Conservation (phyloP, 768 basidiomycete species). For the Cystofilobasidium capitatum region DNA sequence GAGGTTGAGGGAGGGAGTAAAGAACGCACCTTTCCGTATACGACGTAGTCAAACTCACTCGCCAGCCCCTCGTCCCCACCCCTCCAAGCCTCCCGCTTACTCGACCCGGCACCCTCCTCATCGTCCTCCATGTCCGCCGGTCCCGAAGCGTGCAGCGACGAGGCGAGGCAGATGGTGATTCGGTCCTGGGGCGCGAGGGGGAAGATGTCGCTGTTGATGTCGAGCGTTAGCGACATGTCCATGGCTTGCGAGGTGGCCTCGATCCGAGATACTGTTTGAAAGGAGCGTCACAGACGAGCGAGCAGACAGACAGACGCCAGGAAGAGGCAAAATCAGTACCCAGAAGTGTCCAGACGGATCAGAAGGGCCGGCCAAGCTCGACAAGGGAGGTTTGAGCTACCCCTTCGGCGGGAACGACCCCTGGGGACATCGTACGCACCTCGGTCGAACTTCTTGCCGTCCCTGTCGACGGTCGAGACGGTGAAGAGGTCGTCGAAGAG, state of each 20-base stretch:
- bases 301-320: background rate
- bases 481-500: conserved; percentile 92
- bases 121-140: conserved; percentile 30
- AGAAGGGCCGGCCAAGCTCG: too few species aligned
- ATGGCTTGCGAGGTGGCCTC: conserved; percentile 82
- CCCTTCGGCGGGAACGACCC: background rate
- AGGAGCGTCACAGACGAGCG: too few species aligned
- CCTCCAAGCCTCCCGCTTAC: conserved; percentile 47
- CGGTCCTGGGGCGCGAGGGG: conserved; percentile 58
- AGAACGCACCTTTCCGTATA: conserved; percentile 81
- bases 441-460: conserved; percentile 96
- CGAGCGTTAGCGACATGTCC: conserved; percentile 83
- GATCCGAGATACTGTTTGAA: conserved; percentile 68
- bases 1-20: background rate
- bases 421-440: conserved; percentile 48
- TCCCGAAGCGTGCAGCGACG: conserved; percentile 29
- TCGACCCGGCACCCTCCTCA: conserved; percentile 28
- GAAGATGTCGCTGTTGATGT: conserved; percentile 87
- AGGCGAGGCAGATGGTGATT: conserved; percentile 74
- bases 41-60: conserved; percentile 96
- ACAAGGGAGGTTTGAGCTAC: background rate
- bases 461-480: conserved; percentile 50
- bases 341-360: background rate
- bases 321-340: background rate
- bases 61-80: conserved; percentile 72